Evolutionary conservation across 805 yeast species (phyloP).

Genomic region (Grigorovia transvaalensis): DNA sequence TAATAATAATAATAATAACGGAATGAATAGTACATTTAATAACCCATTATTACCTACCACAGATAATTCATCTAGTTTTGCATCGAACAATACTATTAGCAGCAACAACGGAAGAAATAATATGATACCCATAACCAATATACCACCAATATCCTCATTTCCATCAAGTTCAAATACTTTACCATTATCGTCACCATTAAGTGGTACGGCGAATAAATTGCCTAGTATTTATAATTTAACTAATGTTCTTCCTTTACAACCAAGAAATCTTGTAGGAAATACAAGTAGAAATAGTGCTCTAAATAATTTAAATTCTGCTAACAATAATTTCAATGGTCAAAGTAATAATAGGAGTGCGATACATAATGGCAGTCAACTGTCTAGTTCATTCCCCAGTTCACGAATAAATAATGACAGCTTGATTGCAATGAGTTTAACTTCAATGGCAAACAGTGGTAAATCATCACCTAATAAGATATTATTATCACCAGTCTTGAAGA

Average conservation of each 20-base stretch:
- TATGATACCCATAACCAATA: neutral
- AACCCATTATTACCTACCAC: neutral
- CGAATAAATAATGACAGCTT: conserved; percentile 24
- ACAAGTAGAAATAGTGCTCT: neutral
- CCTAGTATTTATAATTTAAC: neutral
- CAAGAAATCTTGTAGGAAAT: neutral
- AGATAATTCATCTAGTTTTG: neutral
- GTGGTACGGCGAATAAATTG: neutral
- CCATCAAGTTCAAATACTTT: neutral
- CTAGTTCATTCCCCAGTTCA: neutral
- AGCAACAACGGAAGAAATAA: neutral
- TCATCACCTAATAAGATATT: conserved; percentile 21
- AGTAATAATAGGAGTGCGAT: neutral
- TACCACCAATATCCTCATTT: neutral
- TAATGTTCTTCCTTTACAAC: neutral
- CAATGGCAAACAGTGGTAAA: conserved; percentile 29
- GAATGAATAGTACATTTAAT: neutral
- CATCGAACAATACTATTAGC: neutral
- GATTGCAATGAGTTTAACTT: conserved; percentile 27
- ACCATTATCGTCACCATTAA: neutral
- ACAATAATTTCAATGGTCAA: neutral
- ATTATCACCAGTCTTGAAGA: neutral
- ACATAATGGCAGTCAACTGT: neutral
- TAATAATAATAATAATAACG: neutral
- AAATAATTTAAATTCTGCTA: neutral